A percentile compares a stretch with the other conserved stretches of the same genome.
phyloP scores from a whole-genome alignment of 2,329 filamentous ascomycete species.

The Aspergillus latus region DNA sequence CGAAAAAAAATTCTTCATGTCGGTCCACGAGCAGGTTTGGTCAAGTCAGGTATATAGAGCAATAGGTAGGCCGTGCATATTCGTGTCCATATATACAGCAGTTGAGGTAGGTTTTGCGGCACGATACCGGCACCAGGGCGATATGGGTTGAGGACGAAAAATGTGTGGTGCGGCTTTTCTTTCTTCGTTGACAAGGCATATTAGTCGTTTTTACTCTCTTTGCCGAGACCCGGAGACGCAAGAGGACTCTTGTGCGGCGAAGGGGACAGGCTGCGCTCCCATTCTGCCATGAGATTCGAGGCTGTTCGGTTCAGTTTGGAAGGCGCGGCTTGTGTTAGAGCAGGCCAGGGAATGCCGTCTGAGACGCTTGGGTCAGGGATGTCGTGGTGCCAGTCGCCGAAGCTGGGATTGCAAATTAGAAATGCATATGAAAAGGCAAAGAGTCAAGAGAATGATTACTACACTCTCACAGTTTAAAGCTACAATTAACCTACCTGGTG shows the following conservation, averaged over 20 bases:
- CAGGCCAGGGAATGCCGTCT: constrained; percentile 61
- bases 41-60: constrained; percentile 7
- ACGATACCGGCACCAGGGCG: background rate
- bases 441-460: constrained; percentile 15
- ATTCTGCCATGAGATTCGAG: constrained; percentile 84
- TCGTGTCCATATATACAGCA: constrained; percentile 24
- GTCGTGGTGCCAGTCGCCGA: constrained; percentile 39
- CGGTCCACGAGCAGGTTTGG: constrained; percentile 6
- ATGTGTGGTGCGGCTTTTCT: background rate
- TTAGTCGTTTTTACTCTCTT: constrained; percentile 36
- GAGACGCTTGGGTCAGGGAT: constrained; percentile 33
- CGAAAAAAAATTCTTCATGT: constrained; percentile 11
- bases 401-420: constrained; percentile 34
- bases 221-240: constrained; percentile 22
- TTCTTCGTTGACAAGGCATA: background rate
- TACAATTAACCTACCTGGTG: constrained; percentile 49
- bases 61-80: constrained; percentile 18
- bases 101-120: background rate
- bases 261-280: constrained; percentile 74
- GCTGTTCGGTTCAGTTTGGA: constrained; percentile 78
- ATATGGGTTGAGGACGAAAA: background rate
- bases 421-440: constrained; percentile 16
- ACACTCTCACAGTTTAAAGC: constrained; percentile 13
- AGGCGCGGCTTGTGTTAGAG: constrained; percentile 70
- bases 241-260: constrained; percentile 35